phyloP scores from a whole-genome alignment of 2,329 filamentous ascomycete genomes.

The Alternaria arborescens region DNA sequence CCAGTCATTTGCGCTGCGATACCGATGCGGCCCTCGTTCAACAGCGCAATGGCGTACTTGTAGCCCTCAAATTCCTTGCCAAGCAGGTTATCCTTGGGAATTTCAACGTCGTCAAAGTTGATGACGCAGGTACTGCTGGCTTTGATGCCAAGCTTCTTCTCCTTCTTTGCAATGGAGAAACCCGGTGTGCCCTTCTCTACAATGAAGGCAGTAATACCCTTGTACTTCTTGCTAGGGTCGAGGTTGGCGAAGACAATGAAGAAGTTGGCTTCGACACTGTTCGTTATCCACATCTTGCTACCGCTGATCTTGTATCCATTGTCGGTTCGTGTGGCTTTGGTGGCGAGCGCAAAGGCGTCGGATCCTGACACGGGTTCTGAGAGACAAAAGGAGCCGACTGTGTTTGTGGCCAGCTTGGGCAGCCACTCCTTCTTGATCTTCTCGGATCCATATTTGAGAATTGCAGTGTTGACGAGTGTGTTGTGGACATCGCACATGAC shows the following conservation, averaged over 20 bases:
- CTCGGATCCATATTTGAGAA: conserved; percentile 83
- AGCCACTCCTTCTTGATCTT: conserved; percentile 85
- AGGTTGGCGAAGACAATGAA: conserved; percentile 99
- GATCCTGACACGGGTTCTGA: conserved; percentile 93
- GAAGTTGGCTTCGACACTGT: conserved; percentile 90
- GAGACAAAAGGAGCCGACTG: conserved; percentile 89
- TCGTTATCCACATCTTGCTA: conserved; percentile 99
- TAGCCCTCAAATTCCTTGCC: conserved; percentile 92
- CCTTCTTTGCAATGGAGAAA: conserved; percentile 97
- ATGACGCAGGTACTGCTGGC: conserved; percentile 96
- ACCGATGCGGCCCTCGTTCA: conserved; percentile 97
- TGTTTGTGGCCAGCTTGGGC: conserved; percentile 87
- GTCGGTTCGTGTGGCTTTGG: conserved; percentile 83
- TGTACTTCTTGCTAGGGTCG: conserved; percentile 90
- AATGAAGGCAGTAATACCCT: conserved; percentile 95
- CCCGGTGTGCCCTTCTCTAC: conserved; percentile 89
- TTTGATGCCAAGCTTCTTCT: conserved; percentile 98
- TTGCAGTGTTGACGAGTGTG: conserved; percentile 92
- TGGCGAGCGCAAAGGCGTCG: conserved; percentile 94
- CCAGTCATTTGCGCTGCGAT: conserved; percentile 99
- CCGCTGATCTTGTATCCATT: conserved; percentile 88
- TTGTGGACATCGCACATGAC: conserved; percentile 98
- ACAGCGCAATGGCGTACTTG: conserved; percentile 92
- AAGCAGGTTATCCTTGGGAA: conserved; percentile 87
- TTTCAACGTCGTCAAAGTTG: conserved; percentile 94